phyloP scores from a whole-genome alignment of 805 yeast species.

The Kazachstania kunashirensis region DNA sequence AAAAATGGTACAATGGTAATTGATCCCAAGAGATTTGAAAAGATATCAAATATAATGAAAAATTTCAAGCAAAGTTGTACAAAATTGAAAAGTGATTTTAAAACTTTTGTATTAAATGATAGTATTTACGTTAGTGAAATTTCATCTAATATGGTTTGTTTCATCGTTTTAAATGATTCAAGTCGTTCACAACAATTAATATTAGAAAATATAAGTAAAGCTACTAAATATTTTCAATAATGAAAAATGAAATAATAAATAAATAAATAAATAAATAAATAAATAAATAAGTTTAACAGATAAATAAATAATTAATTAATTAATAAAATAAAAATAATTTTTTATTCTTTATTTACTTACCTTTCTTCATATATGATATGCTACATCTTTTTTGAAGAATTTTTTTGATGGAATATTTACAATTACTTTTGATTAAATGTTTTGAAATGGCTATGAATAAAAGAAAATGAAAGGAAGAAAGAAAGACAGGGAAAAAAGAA shows the following conservation, averaged over 20 bases:
- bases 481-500: neutral
- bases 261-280: neutral
- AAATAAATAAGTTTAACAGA: conserved; percentile 1
- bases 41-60: conserved; percentile 86
- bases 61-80: conserved; percentile 88
- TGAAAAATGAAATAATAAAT: neutral
- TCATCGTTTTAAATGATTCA: conserved; percentile 44
- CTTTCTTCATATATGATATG: no score
- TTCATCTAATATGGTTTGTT: conserved; percentile 52
- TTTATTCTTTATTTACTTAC: no score
- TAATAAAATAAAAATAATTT: no score
- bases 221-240: conserved; percentile 42
- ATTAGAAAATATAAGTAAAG: conserved; percentile 48
- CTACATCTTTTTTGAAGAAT: no score
- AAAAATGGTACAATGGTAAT: conserved; percentile 24
- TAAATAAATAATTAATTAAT: neutral
- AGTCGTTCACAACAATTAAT: conserved; percentile 32
- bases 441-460: neutral
- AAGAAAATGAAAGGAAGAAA: neutral
- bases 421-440: neutral
- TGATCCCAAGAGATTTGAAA: conserved; percentile 91
- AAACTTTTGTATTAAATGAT: conserved; percentile 61
- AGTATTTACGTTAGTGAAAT: conserved; percentile 43
- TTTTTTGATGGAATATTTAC: neutral
- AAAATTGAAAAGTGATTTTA: conserved; percentile 77